Evolutionary conservation across 148 eudicot genomes (phyloP).

Genomic region (Cornus controversa): DNA sequence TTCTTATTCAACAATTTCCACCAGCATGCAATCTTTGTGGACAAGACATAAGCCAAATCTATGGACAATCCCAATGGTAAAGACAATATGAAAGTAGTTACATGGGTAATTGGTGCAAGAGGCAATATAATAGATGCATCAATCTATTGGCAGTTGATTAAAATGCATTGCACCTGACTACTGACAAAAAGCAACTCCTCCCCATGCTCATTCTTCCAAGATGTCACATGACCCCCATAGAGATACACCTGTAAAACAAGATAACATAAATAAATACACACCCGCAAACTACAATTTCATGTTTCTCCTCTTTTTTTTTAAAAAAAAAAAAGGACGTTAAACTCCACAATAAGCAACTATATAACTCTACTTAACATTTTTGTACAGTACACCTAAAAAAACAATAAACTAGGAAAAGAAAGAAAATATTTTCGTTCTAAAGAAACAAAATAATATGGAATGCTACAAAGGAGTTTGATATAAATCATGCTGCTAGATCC

Average conservation of each 20-base stretch:
- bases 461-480: no score
- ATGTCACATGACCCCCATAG: constrained; percentile 89
- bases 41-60: background rate
- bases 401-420: background rate
- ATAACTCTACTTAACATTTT: background rate
- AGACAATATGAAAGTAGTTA: background rate
- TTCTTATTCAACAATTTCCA: background rate
- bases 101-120: background rate
- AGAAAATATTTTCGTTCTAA: background rate
- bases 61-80: background rate
- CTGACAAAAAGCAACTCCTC: constrained; percentile 93
- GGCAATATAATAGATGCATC: background rate
- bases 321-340: background rate
- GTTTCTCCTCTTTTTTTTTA: background rate
- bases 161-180: constrained; percentile 58
- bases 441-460: background rate
- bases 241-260: constrained; percentile 59
- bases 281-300: background rate
- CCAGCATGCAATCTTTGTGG: background rate
- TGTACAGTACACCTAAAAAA: background rate
- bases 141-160: background rate
- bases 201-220: constrained; percentile 91
- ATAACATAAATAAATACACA: constrained; percentile 1
- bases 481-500: no score
- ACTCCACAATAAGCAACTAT: background rate